A percentile compares a stretch with the other conserved stretches of the same genome.
Conservation (phyloP, 2,329 filamentous ascomycete genomes). For the Aquanectria penicillioides region DNA sequence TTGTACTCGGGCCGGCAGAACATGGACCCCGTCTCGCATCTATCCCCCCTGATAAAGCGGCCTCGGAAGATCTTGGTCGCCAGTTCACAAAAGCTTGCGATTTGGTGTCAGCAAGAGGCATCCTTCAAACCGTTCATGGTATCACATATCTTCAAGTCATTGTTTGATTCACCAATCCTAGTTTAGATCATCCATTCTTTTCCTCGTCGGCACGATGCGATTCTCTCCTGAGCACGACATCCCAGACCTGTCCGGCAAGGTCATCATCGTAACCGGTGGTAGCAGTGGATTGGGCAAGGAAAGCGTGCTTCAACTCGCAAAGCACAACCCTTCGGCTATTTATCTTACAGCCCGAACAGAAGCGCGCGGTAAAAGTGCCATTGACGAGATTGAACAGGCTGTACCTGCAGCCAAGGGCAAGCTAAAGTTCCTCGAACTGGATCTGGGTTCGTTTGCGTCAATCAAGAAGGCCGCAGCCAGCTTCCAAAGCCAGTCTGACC, state of each 20-base stretch:
- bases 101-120: no score
- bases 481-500: background rate
- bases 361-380: background rate
- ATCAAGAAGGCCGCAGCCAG: background rate
- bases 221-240: constrained; percentile 4
- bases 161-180: no score
- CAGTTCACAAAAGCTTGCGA: no score
- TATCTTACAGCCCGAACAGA: constrained; percentile 7
- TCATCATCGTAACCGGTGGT: constrained; percentile 55
- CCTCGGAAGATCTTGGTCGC: no score
- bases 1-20: no score
- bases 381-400: background rate
- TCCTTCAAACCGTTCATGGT: no score
- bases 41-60: no score
- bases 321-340: constrained; percentile 12
- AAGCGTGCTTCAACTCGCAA: constrained; percentile 11
- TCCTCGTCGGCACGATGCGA: background rate
- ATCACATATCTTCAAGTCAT: no score
- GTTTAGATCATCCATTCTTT: no score
- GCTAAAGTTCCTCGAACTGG: background rate
- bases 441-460: background rate
- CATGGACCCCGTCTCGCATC: no score
- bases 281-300: constrained; percentile 22
- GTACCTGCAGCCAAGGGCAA: background rate
- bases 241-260: constrained; percentile 2